Base-by-base conservation (phyloP, 140 eudicot species). In the Oenanthe javanica region DNA sequence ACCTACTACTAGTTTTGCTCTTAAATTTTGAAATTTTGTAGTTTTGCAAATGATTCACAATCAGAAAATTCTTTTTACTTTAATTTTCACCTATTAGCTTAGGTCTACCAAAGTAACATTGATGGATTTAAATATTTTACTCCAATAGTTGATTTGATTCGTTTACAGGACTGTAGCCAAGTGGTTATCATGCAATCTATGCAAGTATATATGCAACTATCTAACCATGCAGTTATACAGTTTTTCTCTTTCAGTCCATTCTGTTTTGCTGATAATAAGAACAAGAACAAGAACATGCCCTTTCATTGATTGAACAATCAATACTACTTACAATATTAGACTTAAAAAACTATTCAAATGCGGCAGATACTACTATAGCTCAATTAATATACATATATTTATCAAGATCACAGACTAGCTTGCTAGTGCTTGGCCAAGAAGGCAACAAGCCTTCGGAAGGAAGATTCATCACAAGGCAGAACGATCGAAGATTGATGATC, bases 401-500 rank as follows among this genome's bases (percentile, higher is more conserved):
- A 59, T 59, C 9, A 8, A 7, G 69, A 59, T 59, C 14, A 59
- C 69, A 1, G 69, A 8, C 69, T 8, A 59, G 36, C 69, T n/a
- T n/a, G 69, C 69, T 75, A 75, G 61, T 5, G 81, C 72, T 81
- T 81, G 31, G 89, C 16, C 25, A 85, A 67, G 46, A 72, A 10
- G 59, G 77, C 25, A 9, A 73, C 36, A 67, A 87, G 84, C 9
- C 79, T n/a, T 9, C 43, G 79, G n/a, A 87, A 87, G 6, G 88
- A 23, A 57, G 77, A 77, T 57, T 84, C 86, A 38, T 84, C 88
- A 75, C 88, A 84, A 50, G 90, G 90, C 76, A 87, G 88, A 64
- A 76, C 49, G 51, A 87, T 76, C 40, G 66, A 47, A n/a, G 77
- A 78, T 4, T 59, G 83, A 36, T 64, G 19, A 52, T 84, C 81